Evolutionary conservation across 1,284 basidiomycete species (phyloP), one percentile per base, ranked within the genome.

Genomic region (Puccinia brachypodii): DNA sequence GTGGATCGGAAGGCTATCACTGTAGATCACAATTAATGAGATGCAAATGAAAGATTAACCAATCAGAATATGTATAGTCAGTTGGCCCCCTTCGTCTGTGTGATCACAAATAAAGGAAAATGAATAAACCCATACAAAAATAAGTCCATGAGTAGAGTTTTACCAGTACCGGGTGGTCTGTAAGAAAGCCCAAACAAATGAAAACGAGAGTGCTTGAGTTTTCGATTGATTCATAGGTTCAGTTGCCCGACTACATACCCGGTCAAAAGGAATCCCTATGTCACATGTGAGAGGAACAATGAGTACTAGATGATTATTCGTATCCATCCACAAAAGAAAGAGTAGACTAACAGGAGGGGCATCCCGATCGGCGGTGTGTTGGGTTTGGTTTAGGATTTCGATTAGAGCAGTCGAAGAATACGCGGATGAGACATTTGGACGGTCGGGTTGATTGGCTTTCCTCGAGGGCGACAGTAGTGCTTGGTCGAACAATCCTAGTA

Each of bases 91-190:
- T n/a, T n/a, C n/a, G n/a, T n/a, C n/a, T n/a, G n/a, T n/a, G n/a
- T n/a, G n/a, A 50, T 16, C n/a, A 36, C 16, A 33, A 68, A 36
- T 22, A 50, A 50, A 22, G 22, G 9, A 50, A 50, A 9, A 50
- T 11, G 22, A 0, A 90, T 90, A 0, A 92, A 84, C 7, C 89
- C 87, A 50, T 89, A 87, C 85, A 89, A 91, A 88, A 92, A 92
- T 36, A 92, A 88, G 84, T 92, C 90, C 75, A 92, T 89, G 19
- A 92, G 86, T 83, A 93, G 89, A 60, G 90, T 90, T 84, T 90
- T 89, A 50, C 89, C 89, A 7, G 81, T 83, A 3, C 76, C 76
- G 8, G 76, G 76, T 33, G 62, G 42, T 60, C 16, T 56, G 1
- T n/a, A 9, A 3, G 22, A 2, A 56, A 58, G 36, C 22, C 22